Evolutionary conservation across 441 rosid genomes (phyloP).

Genomic region (Adansonia grandidieri): DNA sequence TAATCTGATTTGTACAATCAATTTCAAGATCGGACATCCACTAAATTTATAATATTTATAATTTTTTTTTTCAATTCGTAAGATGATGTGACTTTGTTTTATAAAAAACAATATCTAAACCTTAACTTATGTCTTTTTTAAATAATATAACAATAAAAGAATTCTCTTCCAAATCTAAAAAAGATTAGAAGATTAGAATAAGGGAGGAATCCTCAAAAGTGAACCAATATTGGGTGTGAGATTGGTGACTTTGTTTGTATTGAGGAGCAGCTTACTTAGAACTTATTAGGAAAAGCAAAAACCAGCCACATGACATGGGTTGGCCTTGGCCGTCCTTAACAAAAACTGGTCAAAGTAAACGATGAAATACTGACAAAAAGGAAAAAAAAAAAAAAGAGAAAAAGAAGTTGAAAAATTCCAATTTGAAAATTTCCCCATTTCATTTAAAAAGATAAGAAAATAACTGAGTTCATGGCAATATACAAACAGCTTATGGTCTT

Average conservation of each 20-base stretch:
- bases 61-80: no score
- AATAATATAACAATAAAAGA: background rate
- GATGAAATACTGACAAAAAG: conserved; percentile 19
- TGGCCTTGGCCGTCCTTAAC: conserved; percentile 1
- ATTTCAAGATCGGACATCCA: no score
- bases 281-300: background rate
- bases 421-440: background rate
- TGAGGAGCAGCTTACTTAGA: background rate
- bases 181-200: background rate
- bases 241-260: conserved; percentile 27
- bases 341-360: conserved; percentile 4
- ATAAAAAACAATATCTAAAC: no score
- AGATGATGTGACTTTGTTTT: no score
- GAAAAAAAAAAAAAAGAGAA: background rate
- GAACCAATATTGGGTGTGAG: conserved; percentile 32
- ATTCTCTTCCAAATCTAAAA: no score
- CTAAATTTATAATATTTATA: no score
- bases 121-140: background rate
- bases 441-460: background rate
- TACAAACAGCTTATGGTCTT: background rate
- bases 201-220: conserved; percentile 21
- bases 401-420: background rate
- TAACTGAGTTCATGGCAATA: background rate
- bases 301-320: conserved; percentile 25
- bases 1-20: no score